Base-by-base conservation (phyloP, 768 basidiomycete species). In the Russula lepida region DNA sequence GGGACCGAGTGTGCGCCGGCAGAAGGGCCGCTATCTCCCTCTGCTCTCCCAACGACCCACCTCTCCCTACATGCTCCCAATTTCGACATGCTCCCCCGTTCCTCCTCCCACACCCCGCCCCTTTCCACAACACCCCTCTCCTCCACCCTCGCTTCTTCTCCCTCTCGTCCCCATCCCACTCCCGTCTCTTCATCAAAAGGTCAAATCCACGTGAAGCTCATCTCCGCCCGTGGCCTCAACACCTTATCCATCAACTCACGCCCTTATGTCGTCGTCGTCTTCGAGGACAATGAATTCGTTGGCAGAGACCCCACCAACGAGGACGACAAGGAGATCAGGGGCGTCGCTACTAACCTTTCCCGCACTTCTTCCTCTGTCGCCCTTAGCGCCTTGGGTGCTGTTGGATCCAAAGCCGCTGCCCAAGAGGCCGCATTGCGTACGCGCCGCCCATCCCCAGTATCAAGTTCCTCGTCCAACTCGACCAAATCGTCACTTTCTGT, bases 251-350 rank as follows among this genome's bases (percentile, higher is more conserved):
- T 80, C 46, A 71, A 78, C 64, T 84, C 89, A 4, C 79, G 84
- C 0, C 91, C 94, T 19, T 98, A 99, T 72, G 90, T 94, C 68
- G 95, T 98, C 72, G 94, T 95, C 67, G 89, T 94, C 74, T 99
- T 98, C 74, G 97, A 99, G 77, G 90, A 98, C 74, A 98, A 93
- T 80, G 97, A 99, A 75, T 99, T 98, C 71, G 86, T 99, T 72
- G 86, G 86, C 68, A 78, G 97, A 48, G 91, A 95, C 72, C 91
- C 93, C 28, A 89, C 87, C 27, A 83, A 84, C 66, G 90, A 92
- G 72, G 76, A 80, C 19, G 90, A 89, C 77, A 93, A 90, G 78
- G 90, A 92, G 74, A 88, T 91, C 73, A 92, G 87, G 72, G 92
- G 91, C 68, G 80, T 81, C 43, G 81, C 92, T 4, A 84, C 80